Conservation (phyloP, 257 asterid species). For the Nicotiana otophora region DNA sequence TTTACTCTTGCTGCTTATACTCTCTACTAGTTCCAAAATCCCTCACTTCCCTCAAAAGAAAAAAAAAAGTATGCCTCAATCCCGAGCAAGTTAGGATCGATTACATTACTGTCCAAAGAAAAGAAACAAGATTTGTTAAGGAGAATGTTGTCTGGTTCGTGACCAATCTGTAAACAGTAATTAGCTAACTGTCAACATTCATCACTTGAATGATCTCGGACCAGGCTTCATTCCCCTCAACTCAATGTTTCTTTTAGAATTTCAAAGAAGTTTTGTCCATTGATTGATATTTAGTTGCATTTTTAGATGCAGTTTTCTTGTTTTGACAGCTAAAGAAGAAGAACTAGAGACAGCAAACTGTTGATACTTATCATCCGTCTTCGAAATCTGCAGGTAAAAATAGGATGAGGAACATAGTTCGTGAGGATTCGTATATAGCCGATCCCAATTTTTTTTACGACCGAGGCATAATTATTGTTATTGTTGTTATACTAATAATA, state of each 20-base stretch:
- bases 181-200: not conserved
- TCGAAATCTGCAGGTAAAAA: not conserved
- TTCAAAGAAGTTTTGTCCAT: not conserved
- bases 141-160: slow-evolving; percentile 13
- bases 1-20: not conserved
- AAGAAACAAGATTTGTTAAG: slow-evolving; percentile 1
- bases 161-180: not conserved
- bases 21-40: not conserved
- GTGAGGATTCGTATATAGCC: too few species aligned
- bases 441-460: too few species aligned
- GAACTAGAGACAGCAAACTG: not conserved
- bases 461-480: too few species aligned
- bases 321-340: not conserved
- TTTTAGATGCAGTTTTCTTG: not conserved
- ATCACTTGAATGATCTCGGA: slow-evolving; percentile 5
- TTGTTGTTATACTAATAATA: too few species aligned
- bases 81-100: not conserved
- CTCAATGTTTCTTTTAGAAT: not conserved
- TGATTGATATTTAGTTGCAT: not conserved
- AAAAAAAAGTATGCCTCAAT: not conserved
- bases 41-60: not conserved
- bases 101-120: not conserved
- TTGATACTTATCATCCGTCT: not conserved
- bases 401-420: too few species aligned
- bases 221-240: slow-evolving; percentile 13